Conservation (phyloP, 2,329 filamentous ascomycete species). For the Phialophora chinensis region DNA sequence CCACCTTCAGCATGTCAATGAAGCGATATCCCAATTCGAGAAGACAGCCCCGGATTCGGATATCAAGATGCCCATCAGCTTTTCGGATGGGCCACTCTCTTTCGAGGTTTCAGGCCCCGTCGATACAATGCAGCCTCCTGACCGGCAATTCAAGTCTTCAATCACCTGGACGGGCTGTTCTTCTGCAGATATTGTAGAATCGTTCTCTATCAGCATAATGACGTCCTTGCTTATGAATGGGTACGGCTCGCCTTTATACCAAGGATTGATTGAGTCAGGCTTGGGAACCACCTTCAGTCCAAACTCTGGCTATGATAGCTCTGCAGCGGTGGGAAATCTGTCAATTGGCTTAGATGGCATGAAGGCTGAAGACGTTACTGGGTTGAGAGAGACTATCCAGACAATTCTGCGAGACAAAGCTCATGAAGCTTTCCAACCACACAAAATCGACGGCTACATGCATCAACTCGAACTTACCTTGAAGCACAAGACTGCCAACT, state of each 20-base stretch:
- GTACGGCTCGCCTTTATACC: slow-evolving; percentile 92
- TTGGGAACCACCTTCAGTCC: slow-evolving; percentile 93
- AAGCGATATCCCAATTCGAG: slow-evolving; percentile 74
- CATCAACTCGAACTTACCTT: slow-evolving; percentile 92
- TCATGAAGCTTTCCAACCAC: slow-evolving; percentile 79
- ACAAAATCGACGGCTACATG: slow-evolving; percentile 90
- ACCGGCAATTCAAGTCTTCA: slow-evolving; percentile 92
- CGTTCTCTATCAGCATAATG: slow-evolving; percentile 82
- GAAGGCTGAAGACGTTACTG: slow-evolving; percentile 75
- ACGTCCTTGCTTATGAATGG: slow-evolving; percentile 88
- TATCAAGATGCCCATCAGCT: slow-evolving; percentile 75
- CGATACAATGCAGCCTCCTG: slow-evolving; percentile 82
- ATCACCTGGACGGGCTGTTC: slow-evolving; percentile 91
- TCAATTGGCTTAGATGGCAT: slow-evolving; percentile 93
- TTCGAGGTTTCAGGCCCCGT: slow-evolving; percentile 79
- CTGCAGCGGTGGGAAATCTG: slow-evolving; percentile 78
- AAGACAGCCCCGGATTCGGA: slow-evolving; percentile 72
- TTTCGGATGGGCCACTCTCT: slow-evolving; percentile 69
- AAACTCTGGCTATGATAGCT: slow-evolving; percentile 88
- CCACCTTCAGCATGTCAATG: slow-evolving; percentile 79
- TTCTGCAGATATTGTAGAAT: slow-evolving; percentile 80
- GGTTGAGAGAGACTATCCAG: slow-evolving; percentile 75
- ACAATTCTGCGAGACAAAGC: slow-evolving; percentile 73
- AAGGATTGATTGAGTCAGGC: slow-evolving; percentile 83
- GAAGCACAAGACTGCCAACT: slow-evolving; percentile 96